phyloP scores from a whole-genome alignment of 2,329 filamentous ascomycete genomes.

The Hypocrella siamensis region DNA sequence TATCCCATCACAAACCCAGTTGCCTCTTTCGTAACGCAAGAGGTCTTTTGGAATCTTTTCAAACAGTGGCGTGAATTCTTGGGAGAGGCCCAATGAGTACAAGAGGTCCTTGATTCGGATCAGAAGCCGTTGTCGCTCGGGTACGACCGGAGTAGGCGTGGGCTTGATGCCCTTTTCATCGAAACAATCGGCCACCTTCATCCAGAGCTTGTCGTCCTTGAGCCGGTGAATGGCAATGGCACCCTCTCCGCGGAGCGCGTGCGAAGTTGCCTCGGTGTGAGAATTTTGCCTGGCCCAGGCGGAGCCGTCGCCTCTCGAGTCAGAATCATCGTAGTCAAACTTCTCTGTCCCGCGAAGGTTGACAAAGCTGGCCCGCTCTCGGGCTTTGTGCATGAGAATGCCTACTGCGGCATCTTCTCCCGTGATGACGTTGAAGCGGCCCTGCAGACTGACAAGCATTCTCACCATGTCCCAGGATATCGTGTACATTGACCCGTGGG shows the following conservation, averaged over 20 bases:
- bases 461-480: slow-evolving; percentile 17
- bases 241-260: slow-evolving; percentile 10
- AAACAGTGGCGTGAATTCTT: slow-evolving; percentile 7
- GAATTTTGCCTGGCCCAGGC: slow-evolving; percentile 12
- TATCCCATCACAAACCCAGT: slow-evolving; percentile 12
- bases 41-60: slow-evolving; percentile 10
- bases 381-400: slow-evolving; percentile 12
- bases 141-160: slow-evolving; percentile 3
- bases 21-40: slow-evolving; percentile 6
- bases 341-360: slow-evolving; percentile 14
- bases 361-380: slow-evolving; percentile 10
- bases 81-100: slow-evolving; percentile 7
- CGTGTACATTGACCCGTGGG: slow-evolving; percentile 18
- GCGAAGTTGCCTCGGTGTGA: slow-evolving; percentile 9
- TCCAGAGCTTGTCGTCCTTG: slow-evolving; percentile 10
- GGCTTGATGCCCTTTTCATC: slow-evolving; percentile 11
- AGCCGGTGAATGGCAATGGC: slow-evolving; percentile 13
- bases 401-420: slow-evolving; percentile 15
- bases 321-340: slow-evolving; percentile 14
- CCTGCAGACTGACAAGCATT: slow-evolving; percentile 11
- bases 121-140: slow-evolving; percentile 4
- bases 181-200: slow-evolving; percentile 15
- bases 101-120: slow-evolving; percentile 11
- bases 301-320: slow-evolving; percentile 11
- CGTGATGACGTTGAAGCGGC: slow-evolving; percentile 10